These are phyloP conservation scores for Cytospora schulzeri DNA, from an alignment of 2,329 filamentous ascomycete species.

Conservation along the genomic window DNA sequence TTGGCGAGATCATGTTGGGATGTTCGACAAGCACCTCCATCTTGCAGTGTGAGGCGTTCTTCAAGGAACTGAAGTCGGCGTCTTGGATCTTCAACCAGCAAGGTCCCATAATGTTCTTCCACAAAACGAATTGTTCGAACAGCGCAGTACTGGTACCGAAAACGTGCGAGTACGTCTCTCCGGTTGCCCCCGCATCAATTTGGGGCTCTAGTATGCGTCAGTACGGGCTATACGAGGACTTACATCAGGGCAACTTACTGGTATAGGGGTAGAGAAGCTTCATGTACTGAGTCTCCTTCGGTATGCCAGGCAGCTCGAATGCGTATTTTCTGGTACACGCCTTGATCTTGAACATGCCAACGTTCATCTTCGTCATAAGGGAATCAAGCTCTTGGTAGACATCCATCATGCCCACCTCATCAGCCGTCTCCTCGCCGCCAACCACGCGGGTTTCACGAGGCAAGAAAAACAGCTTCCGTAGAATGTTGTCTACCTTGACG, in stretches of 20 bases:
- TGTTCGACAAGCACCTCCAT: slow-evolving; percentile 82
- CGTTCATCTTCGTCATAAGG: slow-evolving; percentile 84
- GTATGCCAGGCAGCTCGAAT: slow-evolving; percentile 85
- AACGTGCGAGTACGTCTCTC: slow-evolving; percentile 90
- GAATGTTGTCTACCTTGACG: slow-evolving; percentile 91
- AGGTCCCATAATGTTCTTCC: slow-evolving; percentile 98
- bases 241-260: slow-evolving; percentile 50
- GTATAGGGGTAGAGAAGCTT: slow-evolving; percentile 96
- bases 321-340: slow-evolving; percentile 88
- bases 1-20: slow-evolving; percentile 71
- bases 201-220: slow-evolving; percentile 55
- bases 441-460: slow-evolving; percentile 66
- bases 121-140: slow-evolving; percentile 97
- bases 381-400: slow-evolving; percentile 88
- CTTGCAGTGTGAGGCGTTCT: slow-evolving; percentile 96
- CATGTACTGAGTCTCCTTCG: slow-evolving; percentile 86
- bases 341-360: slow-evolving; percentile 93
- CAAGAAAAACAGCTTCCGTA: slow-evolving; percentile 90
- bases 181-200: slow-evolving; percentile 69
- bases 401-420: slow-evolving; percentile 82
- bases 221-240: slow-evolving; percentile 9
- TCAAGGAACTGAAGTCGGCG: slow-evolving; percentile 79
- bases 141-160: slow-evolving; percentile 92
- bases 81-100: slow-evolving; percentile 94
- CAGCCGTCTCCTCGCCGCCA: slow-evolving; percentile 68